Evolutionary conservation across 148 eudicot genomes (phyloP).

Genomic region (Rhododendron mucronatum): DNA sequence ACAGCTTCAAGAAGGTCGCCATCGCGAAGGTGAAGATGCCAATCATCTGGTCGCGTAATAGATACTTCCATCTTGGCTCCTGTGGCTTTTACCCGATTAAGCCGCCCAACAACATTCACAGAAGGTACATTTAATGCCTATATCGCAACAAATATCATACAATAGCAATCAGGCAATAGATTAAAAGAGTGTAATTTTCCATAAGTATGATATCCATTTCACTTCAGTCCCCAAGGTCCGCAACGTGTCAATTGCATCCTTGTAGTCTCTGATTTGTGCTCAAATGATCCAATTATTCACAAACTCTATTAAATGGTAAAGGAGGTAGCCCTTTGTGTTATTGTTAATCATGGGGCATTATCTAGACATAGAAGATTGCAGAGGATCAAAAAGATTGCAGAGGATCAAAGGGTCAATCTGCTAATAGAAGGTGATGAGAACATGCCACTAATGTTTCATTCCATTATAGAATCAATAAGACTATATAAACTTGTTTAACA

Average conservation of each 20-base stretch:
- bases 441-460: neutral
- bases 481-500: neutral
- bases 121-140: constrained; percentile 39
- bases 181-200: neutral
- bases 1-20: constrained; percentile 87
- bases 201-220: neutral
- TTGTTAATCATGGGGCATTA: neutral
- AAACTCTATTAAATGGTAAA: neutral
- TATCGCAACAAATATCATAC: neutral
- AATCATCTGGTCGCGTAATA: constrained; percentile 87
- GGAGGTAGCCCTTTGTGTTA: neutral
- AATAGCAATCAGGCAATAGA: neutral
- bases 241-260: neutral
- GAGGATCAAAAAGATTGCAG: neutral
- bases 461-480: neutral
- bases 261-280: neutral
- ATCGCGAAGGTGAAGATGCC: constrained; percentile 99
- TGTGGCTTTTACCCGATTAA: constrained; percentile 24
- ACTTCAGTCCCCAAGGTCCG: neutral
- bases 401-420: neutral
- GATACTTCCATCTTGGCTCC: constrained; percentile 68
- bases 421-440: neutral
- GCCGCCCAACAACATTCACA: constrained; percentile 18
- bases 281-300: neutral
- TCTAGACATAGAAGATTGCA: neutral